Evolutionary conservation across 1,284 basidiomycete species (phyloP).

Genomic region (Cryptococcus depauperatus): DNA sequence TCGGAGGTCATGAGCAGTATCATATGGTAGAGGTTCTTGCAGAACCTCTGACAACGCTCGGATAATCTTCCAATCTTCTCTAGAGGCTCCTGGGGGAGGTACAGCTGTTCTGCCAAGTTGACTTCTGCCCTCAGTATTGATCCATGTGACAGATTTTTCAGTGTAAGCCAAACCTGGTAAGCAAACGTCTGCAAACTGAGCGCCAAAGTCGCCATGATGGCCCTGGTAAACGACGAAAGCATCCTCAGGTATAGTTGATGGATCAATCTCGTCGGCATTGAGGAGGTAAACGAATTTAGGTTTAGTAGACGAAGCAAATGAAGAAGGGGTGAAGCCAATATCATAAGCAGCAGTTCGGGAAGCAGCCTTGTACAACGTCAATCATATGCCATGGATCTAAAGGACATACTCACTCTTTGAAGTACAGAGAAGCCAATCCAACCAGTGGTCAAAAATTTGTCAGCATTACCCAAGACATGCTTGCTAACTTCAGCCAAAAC

Average conservation of each 20-base stretch:
- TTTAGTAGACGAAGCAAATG: conserved; percentile 62
- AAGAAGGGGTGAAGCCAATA: conserved; percentile 80
- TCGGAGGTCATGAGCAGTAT: conserved; percentile 75
- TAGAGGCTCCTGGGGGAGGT: conserved; percentile 83
- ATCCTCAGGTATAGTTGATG: conserved; percentile 80
- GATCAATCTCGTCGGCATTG: conserved; percentile 90
- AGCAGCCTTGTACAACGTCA: conserved; percentile 49
- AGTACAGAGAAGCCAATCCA: conserved; percentile 96
- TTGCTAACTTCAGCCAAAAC: conserved; percentile 71
- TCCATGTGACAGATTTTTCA: conserved; percentile 89
- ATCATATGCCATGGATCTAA: background rate
- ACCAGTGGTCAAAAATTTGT: conserved; percentile 68
- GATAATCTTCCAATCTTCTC: conserved; percentile 99
- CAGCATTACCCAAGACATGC: conserved; percentile 71
- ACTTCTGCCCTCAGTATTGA: conserved; percentile 92
- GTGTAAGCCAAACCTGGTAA: conserved; percentile 92
- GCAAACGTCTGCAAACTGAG: conserved; percentile 92
- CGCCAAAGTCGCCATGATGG: conserved; percentile 95
- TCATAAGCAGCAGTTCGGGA: conserved; percentile 95
- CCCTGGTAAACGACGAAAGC: conserved; percentile 99
- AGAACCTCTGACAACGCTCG: conserved; percentile 88
- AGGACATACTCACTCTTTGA: conserved; percentile 60
- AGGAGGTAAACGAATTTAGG: conserved; percentile 97
- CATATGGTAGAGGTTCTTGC: conserved; percentile 75
- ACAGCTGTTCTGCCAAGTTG: conserved; percentile 91